Evolutionary conservation across 108 stramenopile species (phyloP), one percentile per base, ranked within the genome.

Genomic region (Craspedostauros australis): DNA sequence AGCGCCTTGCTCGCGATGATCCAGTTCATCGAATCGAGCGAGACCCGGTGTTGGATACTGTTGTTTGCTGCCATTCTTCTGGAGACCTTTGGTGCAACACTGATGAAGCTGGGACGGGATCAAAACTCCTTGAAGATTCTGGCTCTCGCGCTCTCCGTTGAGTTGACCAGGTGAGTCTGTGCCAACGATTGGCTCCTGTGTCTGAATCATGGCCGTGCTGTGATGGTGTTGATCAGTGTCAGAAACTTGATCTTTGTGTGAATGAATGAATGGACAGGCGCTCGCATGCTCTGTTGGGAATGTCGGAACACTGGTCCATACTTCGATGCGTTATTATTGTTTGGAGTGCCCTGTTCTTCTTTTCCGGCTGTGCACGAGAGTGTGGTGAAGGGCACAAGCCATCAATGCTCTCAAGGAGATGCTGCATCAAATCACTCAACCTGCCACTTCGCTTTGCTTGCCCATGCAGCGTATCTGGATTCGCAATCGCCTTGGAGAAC

Each of bases 401-500:
- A n/a, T n/a, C n/a, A n/a, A n/a, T n/a, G n/a, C n/a, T n/a, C n/a
- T n/a, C n/a, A n/a, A n/a, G n/a, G n/a, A n/a, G n/a, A n/a, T n/a
- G n/a, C n/a, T n/a, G n/a, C n/a, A n/a, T n/a, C n/a, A n/a, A n/a
- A n/a, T n/a, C n/a, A n/a, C n/a, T n/a, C n/a, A n/a, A n/a, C n/a
- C n/a, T n/a, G n/a, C n/a, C n/a, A n/a, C n/a, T n/a, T n/a, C n/a
- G n/a, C n/a, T 24, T 30, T 30, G 15, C 19, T 22, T 21, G n/a
- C 20, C 40, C 20, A 27, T 41, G 12, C 21, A 73, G 72, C 46
- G 39, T 72, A 20, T 39, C 26, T 9, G 62, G 62, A 1, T 72
- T 77, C 24, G 57, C 46, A n/a, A 6, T 68, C 21, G 18, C 54
- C 11, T n/a, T 77, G 36, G 37, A 53, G 25, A 12, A 57, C 12